Conservation (phyloP, 176 grass and related monocot species). For the Secale cereale region DNA sequence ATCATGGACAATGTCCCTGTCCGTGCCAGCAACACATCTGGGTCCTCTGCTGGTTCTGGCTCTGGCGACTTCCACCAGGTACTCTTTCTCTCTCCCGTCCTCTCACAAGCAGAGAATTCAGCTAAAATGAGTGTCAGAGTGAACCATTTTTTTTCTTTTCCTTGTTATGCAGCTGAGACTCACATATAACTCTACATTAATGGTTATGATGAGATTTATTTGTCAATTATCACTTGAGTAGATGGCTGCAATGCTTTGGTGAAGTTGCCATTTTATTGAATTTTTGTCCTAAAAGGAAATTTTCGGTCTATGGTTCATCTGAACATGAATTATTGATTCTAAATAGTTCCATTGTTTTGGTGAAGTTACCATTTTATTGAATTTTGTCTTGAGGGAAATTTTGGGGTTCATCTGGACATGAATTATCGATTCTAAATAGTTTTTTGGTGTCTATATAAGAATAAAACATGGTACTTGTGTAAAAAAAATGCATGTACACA, state of each 20-base stretch:
- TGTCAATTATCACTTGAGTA: conserved; percentile 2
- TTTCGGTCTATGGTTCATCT: background rate
- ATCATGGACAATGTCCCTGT: conserved; percentile 93
- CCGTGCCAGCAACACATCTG: conserved; percentile 85
- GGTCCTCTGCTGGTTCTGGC: conserved; percentile 83
- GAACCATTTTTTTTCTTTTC: background rate
- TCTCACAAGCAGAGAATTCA: background rate
- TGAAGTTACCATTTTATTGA: background rate
- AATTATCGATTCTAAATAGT: background rate
- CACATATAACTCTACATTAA: background rate
- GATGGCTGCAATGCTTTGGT: background rate
- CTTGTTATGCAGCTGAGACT: background rate
- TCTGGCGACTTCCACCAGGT: conserved; percentile 99
- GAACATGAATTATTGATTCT: background rate
- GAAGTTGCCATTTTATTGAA: background rate
- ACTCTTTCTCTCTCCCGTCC: background rate
- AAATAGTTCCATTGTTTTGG: background rate
- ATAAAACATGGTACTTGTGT: background rate
- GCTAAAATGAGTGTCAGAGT: background rate
- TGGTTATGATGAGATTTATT: background rate
- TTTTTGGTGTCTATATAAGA: background rate
- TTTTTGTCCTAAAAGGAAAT: background rate
- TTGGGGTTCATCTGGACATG: no score
- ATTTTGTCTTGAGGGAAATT: background rate
- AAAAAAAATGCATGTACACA: background rate